Percentiles rank a stretch among this genome's conserved stretches.
Conservation (phyloP, 176 grass and related monocot species). For the Oryza longistaminata region DNA sequence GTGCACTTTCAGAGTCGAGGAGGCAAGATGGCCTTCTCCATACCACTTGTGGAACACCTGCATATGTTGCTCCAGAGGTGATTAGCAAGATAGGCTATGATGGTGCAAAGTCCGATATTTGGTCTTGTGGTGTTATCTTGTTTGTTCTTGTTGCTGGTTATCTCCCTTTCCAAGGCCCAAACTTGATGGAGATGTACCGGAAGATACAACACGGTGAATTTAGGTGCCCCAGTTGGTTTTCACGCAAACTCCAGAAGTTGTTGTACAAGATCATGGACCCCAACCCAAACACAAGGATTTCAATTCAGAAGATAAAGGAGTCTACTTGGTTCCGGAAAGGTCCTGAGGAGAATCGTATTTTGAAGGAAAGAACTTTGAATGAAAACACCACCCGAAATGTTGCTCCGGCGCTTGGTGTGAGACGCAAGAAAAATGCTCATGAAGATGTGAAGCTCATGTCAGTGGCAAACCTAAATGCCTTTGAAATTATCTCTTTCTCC, state of each 20-base stretch:
- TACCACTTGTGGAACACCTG: conserved; percentile 79
- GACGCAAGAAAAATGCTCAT: conserved; percentile 28
- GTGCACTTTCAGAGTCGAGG: conserved; percentile 58
- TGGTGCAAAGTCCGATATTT: conserved; percentile 79
- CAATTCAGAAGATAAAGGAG: conserved; percentile 72
- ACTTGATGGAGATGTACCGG: conserved; percentile 80
- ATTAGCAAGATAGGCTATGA: conserved; percentile 68
- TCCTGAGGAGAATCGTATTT: conserved; percentile 26
- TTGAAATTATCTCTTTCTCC: conserved; percentile 82
- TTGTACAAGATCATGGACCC: conserved; percentile 71
- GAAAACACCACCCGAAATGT: conserved; percentile 20
- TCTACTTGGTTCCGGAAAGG: conserved; percentile 80
- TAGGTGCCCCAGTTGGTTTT: conserved; percentile 72
- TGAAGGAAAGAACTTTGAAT: conserved; percentile 35
- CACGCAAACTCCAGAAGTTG: conserved; percentile 63
- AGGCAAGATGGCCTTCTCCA: conserved; percentile 72
- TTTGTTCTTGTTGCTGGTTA: conserved; percentile 73
- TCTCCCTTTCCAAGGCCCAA: conserved; percentile 73
- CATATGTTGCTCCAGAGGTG: conserved; percentile 94
- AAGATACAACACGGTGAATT: conserved; percentile 70
- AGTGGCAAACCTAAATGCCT: conserved; percentile 68
- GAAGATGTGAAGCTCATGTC: conserved; percentile 41
- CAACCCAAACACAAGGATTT: conserved; percentile 63
- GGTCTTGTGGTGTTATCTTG: conserved; percentile 86
- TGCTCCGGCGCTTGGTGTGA: not conserved